Conservation (phyloP, 768 basidiomycete species). For the Naganishia onofrii region DNA sequence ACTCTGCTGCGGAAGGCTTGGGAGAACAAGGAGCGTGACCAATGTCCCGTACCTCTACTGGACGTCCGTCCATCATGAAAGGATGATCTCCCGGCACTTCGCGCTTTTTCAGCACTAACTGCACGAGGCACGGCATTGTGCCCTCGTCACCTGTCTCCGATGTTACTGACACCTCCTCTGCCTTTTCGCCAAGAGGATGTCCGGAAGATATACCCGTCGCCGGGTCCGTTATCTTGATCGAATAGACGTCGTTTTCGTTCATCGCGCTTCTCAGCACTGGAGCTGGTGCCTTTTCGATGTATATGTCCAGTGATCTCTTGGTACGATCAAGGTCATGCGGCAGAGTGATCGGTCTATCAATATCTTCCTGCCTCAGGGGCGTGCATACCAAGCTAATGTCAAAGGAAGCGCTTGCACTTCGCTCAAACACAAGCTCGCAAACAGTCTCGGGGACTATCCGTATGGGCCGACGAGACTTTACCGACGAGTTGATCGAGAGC, state of each 20-base stretch:
- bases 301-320: background rate
- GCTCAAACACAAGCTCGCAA: slow-evolving; percentile 10
- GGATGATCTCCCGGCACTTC: slow-evolving; percentile 11
- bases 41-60: slow-evolving; percentile 15
- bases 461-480: background rate
- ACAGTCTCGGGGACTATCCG: background rate
- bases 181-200: slow-evolving; percentile 4
- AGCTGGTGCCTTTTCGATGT: slow-evolving; percentile 17
- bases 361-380: background rate
- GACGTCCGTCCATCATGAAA: slow-evolving; percentile 15
- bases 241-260: slow-evolving; percentile 19
- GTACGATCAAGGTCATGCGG: background rate
- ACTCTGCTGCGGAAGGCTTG: background rate
- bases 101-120: background rate
- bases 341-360: background rate
- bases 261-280: slow-evolving; percentile 12
- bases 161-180: background rate
- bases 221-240: slow-evolving; percentile 4
- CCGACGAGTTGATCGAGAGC: background rate
- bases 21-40: background rate
- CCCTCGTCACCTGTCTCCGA: background rate
- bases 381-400: slow-evolving; percentile 6
- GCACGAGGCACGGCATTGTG: background rate
- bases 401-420: background rate
- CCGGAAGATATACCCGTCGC: background rate